Evolutionary conservation across 169 alveolate species (phyloP), one percentile per base, ranked within the genome.

Genomic region (Babesia divergens): DNA sequence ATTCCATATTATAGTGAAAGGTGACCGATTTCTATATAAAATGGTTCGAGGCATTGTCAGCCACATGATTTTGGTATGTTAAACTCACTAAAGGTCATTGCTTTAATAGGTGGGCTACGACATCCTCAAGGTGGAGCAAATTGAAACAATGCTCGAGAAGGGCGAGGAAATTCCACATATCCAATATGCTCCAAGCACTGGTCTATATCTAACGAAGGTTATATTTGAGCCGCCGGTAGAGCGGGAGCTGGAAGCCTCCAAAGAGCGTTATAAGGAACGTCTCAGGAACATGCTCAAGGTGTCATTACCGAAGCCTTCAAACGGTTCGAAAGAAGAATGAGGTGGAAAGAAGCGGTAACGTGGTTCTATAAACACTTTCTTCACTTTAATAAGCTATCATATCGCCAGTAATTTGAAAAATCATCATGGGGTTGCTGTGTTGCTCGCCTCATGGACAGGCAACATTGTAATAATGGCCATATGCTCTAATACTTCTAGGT

Each of bases 41-140:
- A 87, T 87, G 92, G 84, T 87, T 16, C 56, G 92, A 18, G 79
- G 86, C 43, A 87, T 87, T 6, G 84, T 83, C 46, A 82, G 91
- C 31, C 84, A 81, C 28, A 38, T 83, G 24, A 59, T 87, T 16
- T 76, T 82, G 86, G 89, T 86, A 3, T n/a, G n/a, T n/a, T n/a
- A n/a, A n/a, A n/a, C n/a, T n/a, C n/a, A n/a, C n/a, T n/a, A n/a
- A n/a, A 84, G 89, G 16, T 29, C 58, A 24, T 37, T 44, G 20
- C 72, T 69, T 26, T 62, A 44, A 4, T 31, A 75, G 80, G 80
- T 65, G 31, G 87, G 79, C 6, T 69, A 42, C 31, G 74, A 43
- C 4, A 54, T 79, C 3, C 52, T 79, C n/a, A 46, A 29, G 20
- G 62, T 37, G 38, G 69, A 50, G 34, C 58, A 79, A 22, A 79